These are phyloP conservation scores for Elasticomyces elasticus DNA, from an alignment of 495 filamentous ascomycete species.

Conservation along the genomic window DNA sequence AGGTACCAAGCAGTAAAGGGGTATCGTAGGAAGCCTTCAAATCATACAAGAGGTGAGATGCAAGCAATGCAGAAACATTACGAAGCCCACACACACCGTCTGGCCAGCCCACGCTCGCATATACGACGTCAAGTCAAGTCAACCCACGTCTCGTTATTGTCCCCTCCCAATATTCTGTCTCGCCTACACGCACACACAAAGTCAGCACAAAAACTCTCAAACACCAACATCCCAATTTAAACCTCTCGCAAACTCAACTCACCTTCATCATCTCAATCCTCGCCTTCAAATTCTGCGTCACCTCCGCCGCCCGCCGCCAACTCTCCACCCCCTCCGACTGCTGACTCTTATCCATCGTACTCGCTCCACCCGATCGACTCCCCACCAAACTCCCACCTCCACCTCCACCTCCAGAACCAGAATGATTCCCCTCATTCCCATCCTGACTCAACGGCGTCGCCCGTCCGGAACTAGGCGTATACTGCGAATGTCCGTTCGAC, in stretches of 20 bases:
- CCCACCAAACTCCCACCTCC: too few species aligned
- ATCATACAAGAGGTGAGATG: too few species aligned
- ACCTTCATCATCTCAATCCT: slow-evolving; percentile 88
- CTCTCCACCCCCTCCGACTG: slow-evolving; percentile 64
- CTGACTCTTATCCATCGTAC: slow-evolving; percentile 33
- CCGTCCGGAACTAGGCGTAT: background rate
- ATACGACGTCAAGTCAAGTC: too few species aligned
- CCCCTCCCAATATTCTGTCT: slow-evolving; percentile 17
- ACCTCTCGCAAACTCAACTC: slow-evolving; percentile 18
- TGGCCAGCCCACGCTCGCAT: too few species aligned
- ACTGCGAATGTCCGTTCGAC: background rate
- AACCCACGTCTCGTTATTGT: too few species aligned
- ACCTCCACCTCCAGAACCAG: too few species aligned
- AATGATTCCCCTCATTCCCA: slow-evolving; percentile 6
- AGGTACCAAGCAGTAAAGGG: too few species aligned
- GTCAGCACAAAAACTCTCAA: background rate
- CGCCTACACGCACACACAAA: slow-evolving; percentile 7
- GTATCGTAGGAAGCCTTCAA: too few species aligned
- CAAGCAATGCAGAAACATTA: too few species aligned
- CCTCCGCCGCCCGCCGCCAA: slow-evolving; percentile 97
- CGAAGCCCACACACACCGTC: too few species aligned
- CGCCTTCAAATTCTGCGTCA: slow-evolving; percentile 92
- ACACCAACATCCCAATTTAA: background rate
- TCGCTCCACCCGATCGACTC: background rate
- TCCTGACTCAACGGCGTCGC: slow-evolving; percentile 20